Percentiles rank a stretch among this genome's conserved stretches.
Conservation (phyloP, 164 flowering plant genomes). For the Annona cherimola region DNA sequence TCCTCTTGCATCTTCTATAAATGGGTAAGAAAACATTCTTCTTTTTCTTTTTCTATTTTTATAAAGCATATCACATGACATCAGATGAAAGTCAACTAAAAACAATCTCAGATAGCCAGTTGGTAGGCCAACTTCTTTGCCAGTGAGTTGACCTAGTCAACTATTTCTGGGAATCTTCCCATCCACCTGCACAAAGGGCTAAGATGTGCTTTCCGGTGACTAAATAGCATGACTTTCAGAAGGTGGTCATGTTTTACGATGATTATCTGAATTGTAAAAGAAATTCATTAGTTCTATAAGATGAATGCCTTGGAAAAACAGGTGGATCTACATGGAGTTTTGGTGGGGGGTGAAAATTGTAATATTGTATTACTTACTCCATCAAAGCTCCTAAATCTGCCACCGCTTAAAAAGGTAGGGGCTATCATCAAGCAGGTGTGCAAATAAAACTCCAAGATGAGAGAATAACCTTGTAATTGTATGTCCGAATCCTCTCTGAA, state of each 20-base stretch:
- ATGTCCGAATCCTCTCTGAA: slow-evolving; percentile 89
- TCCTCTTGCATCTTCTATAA: background rate
- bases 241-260: background rate
- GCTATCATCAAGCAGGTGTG: background rate
- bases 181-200: too few species aligned
- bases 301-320: too few species aligned
- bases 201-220: background rate
- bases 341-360: too few species aligned
- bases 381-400: background rate
- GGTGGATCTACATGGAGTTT: too few species aligned
- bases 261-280: background rate
- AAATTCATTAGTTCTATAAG: too few species aligned
- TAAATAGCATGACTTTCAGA: background rate
- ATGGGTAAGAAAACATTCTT: background rate
- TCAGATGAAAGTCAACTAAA: too few species aligned
- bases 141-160: too few species aligned
- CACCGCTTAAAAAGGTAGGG: background rate
- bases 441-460: background rate
- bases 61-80: background rate
- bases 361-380: background rate
- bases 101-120: too few species aligned
- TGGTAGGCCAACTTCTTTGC: too few species aligned
- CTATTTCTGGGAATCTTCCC: too few species aligned
- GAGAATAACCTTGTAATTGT: slow-evolving; percentile 78
- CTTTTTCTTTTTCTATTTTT: background rate